Evolutionary conservation across 208 protist species (phyloP).

Genomic region (Trypanosomatidae sp.): DNA sequence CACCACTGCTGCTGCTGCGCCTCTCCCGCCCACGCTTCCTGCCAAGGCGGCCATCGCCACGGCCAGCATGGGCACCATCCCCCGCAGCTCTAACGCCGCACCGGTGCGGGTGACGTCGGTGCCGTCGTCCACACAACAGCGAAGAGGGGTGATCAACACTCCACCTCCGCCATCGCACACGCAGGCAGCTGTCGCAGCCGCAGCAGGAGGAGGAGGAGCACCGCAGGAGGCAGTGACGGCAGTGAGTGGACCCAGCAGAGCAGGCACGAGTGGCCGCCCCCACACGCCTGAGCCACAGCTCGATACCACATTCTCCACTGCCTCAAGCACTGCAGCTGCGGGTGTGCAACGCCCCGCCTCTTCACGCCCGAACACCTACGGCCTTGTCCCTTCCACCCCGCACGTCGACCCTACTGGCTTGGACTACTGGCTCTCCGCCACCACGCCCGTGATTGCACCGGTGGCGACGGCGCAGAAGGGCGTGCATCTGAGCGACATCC

Average conservation of each 20-base stretch:
- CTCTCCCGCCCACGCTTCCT: background rate
- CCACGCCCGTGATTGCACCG: slow-evolving; percentile 13
- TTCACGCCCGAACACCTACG: slow-evolving; percentile 30
- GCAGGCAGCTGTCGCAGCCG: no score
- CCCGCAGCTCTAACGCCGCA: background rate
- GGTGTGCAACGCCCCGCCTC: slow-evolving; percentile 7
- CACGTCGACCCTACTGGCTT: slow-evolving; percentile 10
- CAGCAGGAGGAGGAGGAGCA: no score
- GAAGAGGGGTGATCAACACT: background rate
- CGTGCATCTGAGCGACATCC: slow-evolving; percentile 30
- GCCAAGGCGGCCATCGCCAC: background rate
- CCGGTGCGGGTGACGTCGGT: no score
- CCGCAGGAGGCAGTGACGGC: no score
- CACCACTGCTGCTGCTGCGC: no score
- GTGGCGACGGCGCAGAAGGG: slow-evolving; percentile 36
- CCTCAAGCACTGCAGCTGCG: background rate
- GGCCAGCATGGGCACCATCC: background rate
- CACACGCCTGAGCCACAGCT: background rate
- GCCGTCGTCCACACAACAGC: background rate
- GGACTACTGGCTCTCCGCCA: slow-evolving; percentile 20
- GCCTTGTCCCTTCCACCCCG: slow-evolving; percentile 28
- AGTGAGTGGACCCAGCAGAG: no score
- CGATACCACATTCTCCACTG: no score
- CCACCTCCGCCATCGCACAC: background rate
- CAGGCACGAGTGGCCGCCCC: background rate